Percentiles rank a stretch among this genome's conserved stretches.
Evolutionary conservation across 2,329 filamentous ascomycete genomes (phyloP).

Genomic region (Aspergillus neoniger): DNA sequence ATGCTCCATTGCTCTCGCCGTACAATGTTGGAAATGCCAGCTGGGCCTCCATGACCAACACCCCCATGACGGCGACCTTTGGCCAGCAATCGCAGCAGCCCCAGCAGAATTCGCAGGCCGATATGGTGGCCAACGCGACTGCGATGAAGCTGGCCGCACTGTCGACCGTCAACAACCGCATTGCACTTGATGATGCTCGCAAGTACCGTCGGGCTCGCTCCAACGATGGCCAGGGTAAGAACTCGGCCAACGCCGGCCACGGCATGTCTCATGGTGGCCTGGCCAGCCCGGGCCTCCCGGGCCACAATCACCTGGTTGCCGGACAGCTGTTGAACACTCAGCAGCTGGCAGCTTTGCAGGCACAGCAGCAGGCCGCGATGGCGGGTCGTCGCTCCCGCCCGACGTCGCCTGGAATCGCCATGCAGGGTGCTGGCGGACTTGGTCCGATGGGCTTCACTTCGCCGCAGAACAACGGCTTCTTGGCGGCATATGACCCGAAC

Average conservation of each 20-base stretch:
- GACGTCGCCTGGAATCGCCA: slow-evolving; percentile 81
- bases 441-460: slow-evolving; percentile 73
- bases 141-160: slow-evolving; percentile 98
- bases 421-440: slow-evolving; percentile 64
- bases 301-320: slow-evolving; percentile 78
- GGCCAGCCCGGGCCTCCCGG: slow-evolving; percentile 63
- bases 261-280: slow-evolving; percentile 65
- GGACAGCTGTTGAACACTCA: slow-evolving; percentile 84
- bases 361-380: slow-evolving; percentile 60
- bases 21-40: slow-evolving; percentile 76
- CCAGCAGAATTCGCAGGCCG: slow-evolving; percentile 67
- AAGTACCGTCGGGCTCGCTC: slow-evolving; percentile 93
- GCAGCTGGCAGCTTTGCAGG: slow-evolving; percentile 79
- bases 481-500: slow-evolving; percentile 78
- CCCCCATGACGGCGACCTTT: slow-evolving; percentile 90
- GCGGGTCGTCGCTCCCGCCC: slow-evolving; percentile 78
- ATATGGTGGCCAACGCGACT: slow-evolving; percentile 98
- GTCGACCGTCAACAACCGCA: slow-evolving; percentile 97
- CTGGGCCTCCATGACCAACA: slow-evolving; percentile 99
- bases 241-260: slow-evolving; percentile 50
- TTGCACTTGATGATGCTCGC: slow-evolving; percentile 92
- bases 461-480: slow-evolving; percentile 90
- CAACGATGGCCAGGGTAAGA: slow-evolving; percentile 66
- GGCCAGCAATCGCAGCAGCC: slow-evolving; percentile 52
- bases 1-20: slow-evolving; percentile 83